Evolutionary conservation across 768 basidiomycete genomes (phyloP).

Genomic region (Leccinum boreale): DNA sequence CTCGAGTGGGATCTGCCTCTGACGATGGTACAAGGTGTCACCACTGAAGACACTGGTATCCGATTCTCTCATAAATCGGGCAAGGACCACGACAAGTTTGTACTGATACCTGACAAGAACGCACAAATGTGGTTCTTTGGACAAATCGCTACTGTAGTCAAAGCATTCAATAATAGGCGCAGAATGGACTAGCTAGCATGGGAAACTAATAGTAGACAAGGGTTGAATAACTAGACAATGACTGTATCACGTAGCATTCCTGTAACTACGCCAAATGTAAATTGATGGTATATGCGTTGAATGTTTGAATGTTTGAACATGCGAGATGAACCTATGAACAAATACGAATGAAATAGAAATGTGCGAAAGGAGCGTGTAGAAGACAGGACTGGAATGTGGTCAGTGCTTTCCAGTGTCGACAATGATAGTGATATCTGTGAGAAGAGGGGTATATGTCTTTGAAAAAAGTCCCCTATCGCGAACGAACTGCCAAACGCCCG

Average conservation of each 20-base stretch:
- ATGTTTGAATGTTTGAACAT: conserved; percentile 17
- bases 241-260: conserved; percentile 22
- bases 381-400: conserved; percentile 13
- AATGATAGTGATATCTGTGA: conserved; percentile 17
- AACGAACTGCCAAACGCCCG: conserved; percentile 21
- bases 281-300: conserved; percentile 26
- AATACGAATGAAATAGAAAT: conserved; percentile 21
- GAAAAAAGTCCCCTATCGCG: conserved; percentile 19
- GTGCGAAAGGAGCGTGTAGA: conserved; percentile 16
- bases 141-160: conserved; percentile 73
- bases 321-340: conserved; percentile 17
- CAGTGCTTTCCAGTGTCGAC: conserved; percentile 15
- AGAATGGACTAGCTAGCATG: conserved; percentile 54
- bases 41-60: conserved; percentile 88
- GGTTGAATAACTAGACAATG: conserved; percentile 10
- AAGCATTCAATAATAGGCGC: conserved; percentile 67
- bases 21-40: conserved; percentile 80
- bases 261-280: conserved; percentile 24
- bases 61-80: conserved; percentile 80
- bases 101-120: conserved; percentile 70
- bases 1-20: conserved; percentile 93
- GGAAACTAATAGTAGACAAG: conserved; percentile 16
- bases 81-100: conserved; percentile 71
- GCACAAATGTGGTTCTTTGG: conserved; percentile 81
- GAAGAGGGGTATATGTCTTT: conserved; percentile 20